Base-by-base conservation (phyloP, 495 filamentous ascomycete genomes). In the Penicillium antarcticum region DNA sequence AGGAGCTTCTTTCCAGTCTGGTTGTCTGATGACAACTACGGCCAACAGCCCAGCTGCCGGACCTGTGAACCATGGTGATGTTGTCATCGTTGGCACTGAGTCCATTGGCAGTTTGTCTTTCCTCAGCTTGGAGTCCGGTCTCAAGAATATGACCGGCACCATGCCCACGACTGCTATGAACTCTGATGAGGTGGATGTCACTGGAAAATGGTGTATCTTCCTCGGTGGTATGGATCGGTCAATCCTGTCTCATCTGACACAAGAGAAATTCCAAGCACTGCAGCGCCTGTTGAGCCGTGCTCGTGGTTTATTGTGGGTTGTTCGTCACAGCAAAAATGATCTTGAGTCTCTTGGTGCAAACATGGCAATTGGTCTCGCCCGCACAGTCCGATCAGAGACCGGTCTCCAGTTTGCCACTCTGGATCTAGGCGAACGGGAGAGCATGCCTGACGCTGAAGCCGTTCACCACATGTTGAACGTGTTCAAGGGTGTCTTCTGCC, bases 131-230 rank as follows among this genome's bases (percentile, higher is more conserved):
- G 54, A 56, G 24, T 37, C 44, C 26, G 53, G 43, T 1, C 34
- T 63, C 12, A 48, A 54, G 11, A 31, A 53, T 6, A 16, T 58
- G 3, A 59, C 53, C n/a, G 56, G 58, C 2, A 36, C 52, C 12
- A 18, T 21, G 4, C 55, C 56, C 9, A 45, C 26, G 1, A 46
- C 29, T 8, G 48, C 45, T 1, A 21, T 48, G 2, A 19, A 54
- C 5, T 24, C 63, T 1, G 46, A 53, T 5, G n/a, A 44, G 0
- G 51, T 48, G 0, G 59, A 64, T 23, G 43, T 61, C 1, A 50
- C 41, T 10, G 65, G 63, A 1, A 70, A 71, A 37, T 55, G 67
- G 45, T 71, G 68, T 39, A 61, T 73, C 11, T 69, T 70, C 49
- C 44, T 71, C 8, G 58, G 46, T 5, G 68, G 65, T 1, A 51